These are phyloP conservation scores for Xylaria hypoxylon DNA, from an alignment of 2,329 filamentous ascomycete genomes.

Conservation along the genomic window DNA sequence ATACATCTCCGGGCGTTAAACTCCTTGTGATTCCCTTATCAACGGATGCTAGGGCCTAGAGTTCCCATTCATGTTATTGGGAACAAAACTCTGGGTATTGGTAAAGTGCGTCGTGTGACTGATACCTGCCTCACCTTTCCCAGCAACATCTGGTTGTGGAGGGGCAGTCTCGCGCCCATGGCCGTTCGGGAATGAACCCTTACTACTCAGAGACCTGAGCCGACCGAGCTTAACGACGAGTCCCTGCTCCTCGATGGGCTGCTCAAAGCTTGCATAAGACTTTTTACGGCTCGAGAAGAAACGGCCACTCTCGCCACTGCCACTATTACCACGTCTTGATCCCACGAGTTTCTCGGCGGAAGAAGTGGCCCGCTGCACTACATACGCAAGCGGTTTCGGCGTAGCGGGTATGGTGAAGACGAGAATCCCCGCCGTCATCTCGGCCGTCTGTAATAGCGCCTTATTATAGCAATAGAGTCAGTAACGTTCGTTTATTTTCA, in stretches of 20 bases:
- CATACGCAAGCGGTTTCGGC: constrained; percentile 9
- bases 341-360: constrained; percentile 9
- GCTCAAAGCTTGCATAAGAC: constrained; percentile 8
- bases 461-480: background rate
- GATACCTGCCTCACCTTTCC: background rate
- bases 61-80: constrained; percentile 1
- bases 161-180: background rate
- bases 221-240: constrained; percentile 6
- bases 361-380: background rate
- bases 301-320: background rate
- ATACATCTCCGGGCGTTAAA: no score
- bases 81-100: background rate
- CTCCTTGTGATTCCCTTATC: background rate
- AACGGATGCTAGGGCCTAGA: background rate
- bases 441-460: constrained; percentile 26
- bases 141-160: background rate
- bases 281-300: constrained; percentile 15
- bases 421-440: constrained; percentile 33
- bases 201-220: constrained; percentile 3
- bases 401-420: constrained; percentile 27
- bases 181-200: constrained; percentile 2
- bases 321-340: constrained; percentile 1
- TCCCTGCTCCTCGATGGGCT: constrained; percentile 17
- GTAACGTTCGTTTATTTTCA: background rate
- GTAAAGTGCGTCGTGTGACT: constrained; percentile 6